A percentile compares a stretch with the other conserved stretches of the same genome.
Conservation (phyloP, 257 asterid genomes). For the Prunella vulgaris region DNA sequence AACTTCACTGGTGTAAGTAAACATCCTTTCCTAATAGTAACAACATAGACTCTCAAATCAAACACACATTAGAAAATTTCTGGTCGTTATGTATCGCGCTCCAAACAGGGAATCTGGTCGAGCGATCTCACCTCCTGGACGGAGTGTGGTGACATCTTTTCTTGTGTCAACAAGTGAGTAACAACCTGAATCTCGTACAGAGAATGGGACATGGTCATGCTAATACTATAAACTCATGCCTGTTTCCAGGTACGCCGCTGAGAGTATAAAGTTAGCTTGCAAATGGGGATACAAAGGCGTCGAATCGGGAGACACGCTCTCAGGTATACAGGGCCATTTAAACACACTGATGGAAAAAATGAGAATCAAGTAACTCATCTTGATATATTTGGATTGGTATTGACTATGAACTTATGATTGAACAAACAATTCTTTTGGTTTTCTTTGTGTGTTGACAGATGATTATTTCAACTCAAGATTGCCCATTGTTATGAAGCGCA, state of each 20-base stretch:
- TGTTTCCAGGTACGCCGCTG: conserved; percentile 59
- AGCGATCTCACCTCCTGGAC: conserved; percentile 69
- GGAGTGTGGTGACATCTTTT: conserved; percentile 48
- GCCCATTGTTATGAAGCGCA: conserved; percentile 74
- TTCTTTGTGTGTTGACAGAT: conserved; percentile 33
- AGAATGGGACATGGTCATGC: background rate
- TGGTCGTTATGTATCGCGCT: background rate
- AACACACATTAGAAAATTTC: too few species aligned
- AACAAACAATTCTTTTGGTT: background rate
- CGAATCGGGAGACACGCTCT: conserved; percentile 66
- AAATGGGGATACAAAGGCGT: conserved; percentile 88
- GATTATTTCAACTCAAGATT: conserved; percentile 70
- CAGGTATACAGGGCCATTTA: conserved; percentile 38
- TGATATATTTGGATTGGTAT: too few species aligned
- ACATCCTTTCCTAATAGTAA: background rate
- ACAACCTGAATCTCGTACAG: background rate
- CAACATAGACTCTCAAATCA: too few species aligned
- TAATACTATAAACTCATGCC: background rate
- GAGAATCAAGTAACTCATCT: background rate
- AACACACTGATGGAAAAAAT: background rate
- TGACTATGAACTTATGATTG: background rate
- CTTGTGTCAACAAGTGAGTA: conserved; percentile 71
- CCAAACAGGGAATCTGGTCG: conserved; percentile 72
- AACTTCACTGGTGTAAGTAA: conserved; percentile 69
- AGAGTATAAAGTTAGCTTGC: conserved; percentile 79